phyloP scores from a whole-genome alignment of 148 eudicot species.

The Fagopyrum esculentum region DNA sequence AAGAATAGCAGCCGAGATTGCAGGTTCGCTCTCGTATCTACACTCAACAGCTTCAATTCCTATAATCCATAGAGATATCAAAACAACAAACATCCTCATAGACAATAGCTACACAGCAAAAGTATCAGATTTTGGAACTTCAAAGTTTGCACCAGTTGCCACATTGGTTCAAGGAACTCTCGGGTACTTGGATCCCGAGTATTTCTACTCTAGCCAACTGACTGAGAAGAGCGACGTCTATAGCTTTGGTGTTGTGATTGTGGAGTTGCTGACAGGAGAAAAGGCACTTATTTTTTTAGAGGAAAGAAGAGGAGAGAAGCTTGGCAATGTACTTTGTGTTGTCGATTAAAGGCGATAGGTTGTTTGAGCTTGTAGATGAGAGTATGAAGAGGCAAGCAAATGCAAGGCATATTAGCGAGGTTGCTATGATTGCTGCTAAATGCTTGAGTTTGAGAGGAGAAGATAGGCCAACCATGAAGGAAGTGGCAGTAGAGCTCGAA shows the following conservation, averaged over 20 bases:
- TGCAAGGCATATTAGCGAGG: neutral
- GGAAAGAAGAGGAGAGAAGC: conserved; percentile 7
- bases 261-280: conserved; percentile 10
- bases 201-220: conserved; percentile 2
- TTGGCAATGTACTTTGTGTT: conserved; percentile 5
- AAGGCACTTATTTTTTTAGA: neutral
- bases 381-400: neutral
- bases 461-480: conserved; percentile 15
- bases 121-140: conserved; percentile 13
- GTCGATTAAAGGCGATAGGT: conserved; percentile 3
- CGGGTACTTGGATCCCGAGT: conserved; percentile 13
- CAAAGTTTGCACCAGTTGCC: neutral
- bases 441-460: conserved; percentile 13
- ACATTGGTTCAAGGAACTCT: conserved; percentile 15
- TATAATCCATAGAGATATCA: too few relatives aligned
- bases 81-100: too few relatives aligned
- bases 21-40: too few relatives aligned
- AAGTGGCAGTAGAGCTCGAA: conserved; percentile 10
- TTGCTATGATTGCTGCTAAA: neutral
- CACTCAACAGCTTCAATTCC: too few relatives aligned
- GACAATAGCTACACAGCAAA: neutral
- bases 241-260: conserved; percentile 16
- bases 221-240: conserved; percentile 12
- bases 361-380: conserved; percentile 9
- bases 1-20: too few relatives aligned